Base-by-base conservation (phyloP, 2,329 filamentous ascomycete genomes). In the Dryadomyces sulphureus region DNA sequence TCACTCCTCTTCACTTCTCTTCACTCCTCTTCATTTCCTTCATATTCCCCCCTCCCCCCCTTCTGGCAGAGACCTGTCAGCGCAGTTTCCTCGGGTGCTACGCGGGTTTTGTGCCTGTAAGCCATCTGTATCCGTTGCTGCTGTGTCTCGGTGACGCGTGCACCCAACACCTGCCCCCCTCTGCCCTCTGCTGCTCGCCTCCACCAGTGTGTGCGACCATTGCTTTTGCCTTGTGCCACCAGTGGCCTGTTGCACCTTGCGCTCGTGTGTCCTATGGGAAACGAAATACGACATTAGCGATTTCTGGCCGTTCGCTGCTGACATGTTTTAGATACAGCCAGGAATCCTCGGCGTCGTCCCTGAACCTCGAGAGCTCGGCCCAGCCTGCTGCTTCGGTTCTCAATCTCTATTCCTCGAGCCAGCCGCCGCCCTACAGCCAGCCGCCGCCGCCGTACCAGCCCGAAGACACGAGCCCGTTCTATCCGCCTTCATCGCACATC, bases 341-440 rank as follows among this genome's bases (percentile, higher is more conserved):
- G 57, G 72, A 75, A 56, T 62, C 69, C 55, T 67, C 61, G 59
- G 65, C 65, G 51, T 66, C 71, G 52, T 64, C 72, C 55, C 63
- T 75, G 54, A 67, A 69, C 53, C 66, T 76, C 61, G 72, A 76
- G 59, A 68, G 59, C 51, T 59, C 70, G 52, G 56, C 67, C 46
- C 70, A 73, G 57, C 64, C 69, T 51, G 62, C 70, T 46, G 62
- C 70, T 46, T 64, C 68, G 49, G 64, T 73, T 55, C 59, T 76
- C 58, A 67, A 61, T 55, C 59, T 75, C 51, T 75, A 74, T 59
- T 66, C 69, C 56, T 65, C 59, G 36, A 54, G 56, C 32, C 59
- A 56, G 50, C 53, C 70, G 52, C 62, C 68, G 42, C 57, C 67
- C 51, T 62, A 72, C 52, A 68, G 62, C 56, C 63, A n/a, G n/a